A percentile compares a stretch with the other conserved stretches of the same genome.
Conservation (phyloP, 306 rosid species). For the Vachellia collinsii region DNA sequence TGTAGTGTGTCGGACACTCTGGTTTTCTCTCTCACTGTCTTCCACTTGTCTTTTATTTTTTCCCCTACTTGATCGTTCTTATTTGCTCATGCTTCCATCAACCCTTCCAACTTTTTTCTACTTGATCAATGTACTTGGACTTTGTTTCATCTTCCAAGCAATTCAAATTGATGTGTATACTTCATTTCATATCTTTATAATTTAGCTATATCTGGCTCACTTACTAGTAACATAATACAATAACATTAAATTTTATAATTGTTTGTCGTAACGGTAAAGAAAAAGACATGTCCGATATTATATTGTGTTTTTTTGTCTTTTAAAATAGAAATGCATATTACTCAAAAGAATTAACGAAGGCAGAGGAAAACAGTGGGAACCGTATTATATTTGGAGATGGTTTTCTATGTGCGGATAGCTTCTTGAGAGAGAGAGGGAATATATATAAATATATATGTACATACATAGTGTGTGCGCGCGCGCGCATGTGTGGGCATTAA, state of each 20-base stretch:
- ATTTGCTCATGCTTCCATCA: neutral
- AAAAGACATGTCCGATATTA: neutral
- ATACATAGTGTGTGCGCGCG: neutral
- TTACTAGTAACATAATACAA: neutral
- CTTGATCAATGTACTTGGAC: neutral
- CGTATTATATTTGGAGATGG: neutral
- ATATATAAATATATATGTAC: too few relatives aligned
- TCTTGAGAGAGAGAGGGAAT: neutral
- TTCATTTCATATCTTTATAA: neutral
- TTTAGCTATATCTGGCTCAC: neutral
- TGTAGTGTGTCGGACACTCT: slow-evolving; percentile 64
- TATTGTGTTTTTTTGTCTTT: neutral
- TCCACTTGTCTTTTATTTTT: slow-evolving; percentile 12
- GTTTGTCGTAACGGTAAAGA: neutral
- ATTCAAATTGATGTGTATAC: neutral
- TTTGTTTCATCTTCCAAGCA: slow-evolving; percentile 6
- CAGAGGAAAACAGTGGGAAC: neutral
- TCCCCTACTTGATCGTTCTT: neutral
- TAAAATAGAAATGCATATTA: neutral
- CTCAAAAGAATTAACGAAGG: neutral
- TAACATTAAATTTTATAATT: neutral
- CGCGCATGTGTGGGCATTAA: neutral
- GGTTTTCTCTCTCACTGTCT: slow-evolving; percentile 55
- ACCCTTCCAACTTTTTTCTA: neutral
- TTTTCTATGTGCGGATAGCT: slow-evolving; percentile 31